Percentiles rank a stretch among this genome's conserved stretches.
Evolutionary conservation across 192 early-diverging fungal species (phyloP).

Genomic region (Rhizophagus sp.): DNA sequence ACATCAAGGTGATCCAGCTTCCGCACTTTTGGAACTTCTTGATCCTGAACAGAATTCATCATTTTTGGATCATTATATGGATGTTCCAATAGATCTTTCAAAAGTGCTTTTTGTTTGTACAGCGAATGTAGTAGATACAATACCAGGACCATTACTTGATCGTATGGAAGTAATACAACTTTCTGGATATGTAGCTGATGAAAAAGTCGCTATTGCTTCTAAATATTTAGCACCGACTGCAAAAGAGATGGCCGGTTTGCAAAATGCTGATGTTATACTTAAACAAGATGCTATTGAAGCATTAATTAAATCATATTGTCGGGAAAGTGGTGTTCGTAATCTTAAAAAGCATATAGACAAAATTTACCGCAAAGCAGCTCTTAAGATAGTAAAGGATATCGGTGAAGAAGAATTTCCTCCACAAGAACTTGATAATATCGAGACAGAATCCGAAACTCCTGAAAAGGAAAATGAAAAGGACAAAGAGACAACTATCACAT

Average conservation of each 20-base stretch:
- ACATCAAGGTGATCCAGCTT: slow-evolving; percentile 97
- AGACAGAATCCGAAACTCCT: slow-evolving; percentile 6
- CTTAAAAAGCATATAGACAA: slow-evolving; percentile 99
- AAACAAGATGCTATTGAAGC: slow-evolving; percentile 76
- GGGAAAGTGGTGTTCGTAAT: slow-evolving; percentile 97
- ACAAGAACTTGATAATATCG: slow-evolving; percentile 16
- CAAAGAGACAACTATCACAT: slow-evolving; percentile 29
- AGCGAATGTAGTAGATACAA: slow-evolving; percentile 96
- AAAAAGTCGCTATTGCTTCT: slow-evolving; percentile 93
- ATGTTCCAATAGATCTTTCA: slow-evolving; percentile 96
- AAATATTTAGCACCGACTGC: slow-evolving; percentile 89
- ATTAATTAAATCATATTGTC: slow-evolving; percentile 89
- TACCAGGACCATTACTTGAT: slow-evolving; percentile 96
- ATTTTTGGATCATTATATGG: slow-evolving; percentile 99
- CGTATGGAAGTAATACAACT: slow-evolving; percentile 98
- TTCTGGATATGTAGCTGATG: slow-evolving; percentile 87
- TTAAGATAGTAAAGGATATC: slow-evolving; percentile 76
- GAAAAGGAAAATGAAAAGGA: slow-evolving; percentile 2
- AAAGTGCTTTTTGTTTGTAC: slow-evolving; percentile 99
- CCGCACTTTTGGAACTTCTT: slow-evolving; percentile 92
- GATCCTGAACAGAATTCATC: slow-evolving; percentile 98
- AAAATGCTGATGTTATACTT: slow-evolving; percentile 68
- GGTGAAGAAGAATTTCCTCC: slow-evolving; percentile 33
- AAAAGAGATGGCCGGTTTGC: slow-evolving; percentile 78
- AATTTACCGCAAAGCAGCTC: slow-evolving; percentile 95